Base-by-base conservation (phyloP, 2,329 filamentous ascomycete species). In the Fusarium drepaniforme region DNA sequence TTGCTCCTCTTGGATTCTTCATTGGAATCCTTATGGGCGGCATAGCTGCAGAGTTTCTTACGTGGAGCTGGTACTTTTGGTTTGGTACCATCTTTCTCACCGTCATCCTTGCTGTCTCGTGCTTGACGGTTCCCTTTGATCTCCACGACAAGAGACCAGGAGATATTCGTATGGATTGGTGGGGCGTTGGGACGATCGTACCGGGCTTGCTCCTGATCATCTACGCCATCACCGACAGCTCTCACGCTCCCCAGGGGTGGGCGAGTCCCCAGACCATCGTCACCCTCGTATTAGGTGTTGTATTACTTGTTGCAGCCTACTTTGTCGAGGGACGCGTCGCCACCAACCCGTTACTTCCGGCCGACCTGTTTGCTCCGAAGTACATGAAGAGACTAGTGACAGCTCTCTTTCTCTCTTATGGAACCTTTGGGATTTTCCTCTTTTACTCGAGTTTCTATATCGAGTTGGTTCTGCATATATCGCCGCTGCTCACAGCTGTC, bases 1-100 rank as follows among this genome's bases (percentile, higher is more conserved):
- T 85, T 76, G 88, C 88, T 0, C 85, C 86, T 0, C 77, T 90
- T 12, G 90, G 90, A 3, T 91, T 91, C 80, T 91, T 88, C 77
- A 67, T 87, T 23, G 92, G 92, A 1, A 92, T 69, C 18, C 56
- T 69, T 4, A 51, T 56, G 13, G 67, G 56, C 5, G 67, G 56
- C 7, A 53, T 69, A 5, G 58, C 56, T 11, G 62, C 42, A 0
- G 38, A 62, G 18, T 18, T 69, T 4, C 35, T 61, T 2, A n/a
- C 46, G 2, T 69, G 67, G 62, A 25, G 61, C 8, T 68, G 53
- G 56, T 69, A 66, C 37, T 69, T 69, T 18, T 69, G 67, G 67
- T 23, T 69, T 16, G 67, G 64, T 3, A 25, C 56, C 44, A 66
- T 69, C 21, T 37, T 66, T 15, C 38, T 51, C 35, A 18, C 57